phyloP scores from a whole-genome alignment of 352 stramenopile genomes.

The Globisporangium polare region DNA sequence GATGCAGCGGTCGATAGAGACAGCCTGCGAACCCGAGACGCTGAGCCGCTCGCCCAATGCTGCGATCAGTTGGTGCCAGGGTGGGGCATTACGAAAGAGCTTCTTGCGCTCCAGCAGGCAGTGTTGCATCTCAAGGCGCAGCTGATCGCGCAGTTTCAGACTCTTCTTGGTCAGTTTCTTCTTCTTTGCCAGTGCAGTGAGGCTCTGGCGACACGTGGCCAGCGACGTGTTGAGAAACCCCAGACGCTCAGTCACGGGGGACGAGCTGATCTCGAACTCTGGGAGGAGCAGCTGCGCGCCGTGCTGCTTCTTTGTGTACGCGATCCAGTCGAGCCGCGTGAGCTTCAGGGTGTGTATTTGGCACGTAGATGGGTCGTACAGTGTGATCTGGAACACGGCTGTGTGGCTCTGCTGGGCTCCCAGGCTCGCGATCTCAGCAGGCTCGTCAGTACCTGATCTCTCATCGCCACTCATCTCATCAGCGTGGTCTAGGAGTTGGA shows the following conservation, averaged over 20 bases:
- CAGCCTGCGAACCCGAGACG: background rate
- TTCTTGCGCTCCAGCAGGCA: slow-evolving; percentile 23
- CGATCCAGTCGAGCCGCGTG: slow-evolving; percentile 35
- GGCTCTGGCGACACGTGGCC: background rate
- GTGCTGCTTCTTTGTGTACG: slow-evolving; percentile 33
- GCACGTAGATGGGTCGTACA: slow-evolving; percentile 34
- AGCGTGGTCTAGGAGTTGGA: slow-evolving; percentile 4
- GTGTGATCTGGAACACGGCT: slow-evolving; percentile 26
- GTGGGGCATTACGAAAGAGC: slow-evolving; percentile 19
- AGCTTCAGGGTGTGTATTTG: slow-evolving; percentile 17
- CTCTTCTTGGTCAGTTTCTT: slow-evolving; percentile 25
- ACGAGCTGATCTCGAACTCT: slow-evolving; percentile 26
- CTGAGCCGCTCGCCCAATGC: slow-evolving; percentile 32
- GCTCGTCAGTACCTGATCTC: background rate
- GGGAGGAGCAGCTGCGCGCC: slow-evolving; percentile 37
- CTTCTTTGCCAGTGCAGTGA: slow-evolving; percentile 4
- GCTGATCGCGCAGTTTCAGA: slow-evolving; percentile 26
- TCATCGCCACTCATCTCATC: no score
- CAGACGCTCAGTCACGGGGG: slow-evolving; percentile 8
- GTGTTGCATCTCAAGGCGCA: slow-evolving; percentile 12
- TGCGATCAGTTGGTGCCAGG: slow-evolving; percentile 34
- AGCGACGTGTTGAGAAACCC: slow-evolving; percentile 12
- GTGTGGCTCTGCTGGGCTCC: background rate
- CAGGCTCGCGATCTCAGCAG: background rate
- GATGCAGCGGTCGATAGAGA: slow-evolving; percentile 42